These are phyloP conservation scores for Leishmania gerbilli DNA, from an alignment of 208 protist genomes.

Conservation along the genomic window DNA sequence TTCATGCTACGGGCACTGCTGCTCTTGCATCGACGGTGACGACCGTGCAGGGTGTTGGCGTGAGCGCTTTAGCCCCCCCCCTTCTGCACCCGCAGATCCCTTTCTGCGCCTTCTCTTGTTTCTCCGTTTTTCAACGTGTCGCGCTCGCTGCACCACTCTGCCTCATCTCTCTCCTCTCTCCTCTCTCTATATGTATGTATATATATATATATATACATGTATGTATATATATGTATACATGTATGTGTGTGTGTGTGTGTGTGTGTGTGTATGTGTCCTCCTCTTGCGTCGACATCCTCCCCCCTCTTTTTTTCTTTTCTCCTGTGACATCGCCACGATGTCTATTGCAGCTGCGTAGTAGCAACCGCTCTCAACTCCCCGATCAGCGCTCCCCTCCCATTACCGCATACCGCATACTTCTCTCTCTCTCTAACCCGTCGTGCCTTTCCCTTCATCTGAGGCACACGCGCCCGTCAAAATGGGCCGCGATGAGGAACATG, in stretches of 20 bases:
- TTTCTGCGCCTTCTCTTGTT: background rate
- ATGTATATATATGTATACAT: too few species aligned
- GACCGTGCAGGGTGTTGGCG: background rate
- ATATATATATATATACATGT: too few species aligned
- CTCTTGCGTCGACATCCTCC: too few species aligned
- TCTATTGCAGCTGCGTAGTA: background rate
- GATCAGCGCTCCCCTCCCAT: background rate
- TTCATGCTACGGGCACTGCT: background rate
- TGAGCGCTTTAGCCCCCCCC: background rate
- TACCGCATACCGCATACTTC: background rate
- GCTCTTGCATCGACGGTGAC: background rate
- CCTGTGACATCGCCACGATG: too few species aligned
- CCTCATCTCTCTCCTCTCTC: background rate
- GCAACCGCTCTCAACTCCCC: background rate
- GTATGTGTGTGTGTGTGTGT: too few species aligned
- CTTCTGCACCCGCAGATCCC: background rate
- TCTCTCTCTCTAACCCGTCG: background rate
- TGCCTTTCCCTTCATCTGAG: background rate
- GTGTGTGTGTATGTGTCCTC: too few species aligned
- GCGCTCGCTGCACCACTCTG: background rate
- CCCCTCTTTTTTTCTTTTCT: too few species aligned
- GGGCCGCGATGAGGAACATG: constrained; percentile 48
- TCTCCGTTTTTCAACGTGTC: background rate
- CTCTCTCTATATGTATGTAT: too few species aligned
- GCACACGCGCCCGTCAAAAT: constrained; percentile 25